Evolutionary conservation across 345 rosid species (phyloP), one percentile per base, ranked within the genome.

Genomic region (Brassica nigra): DNA sequence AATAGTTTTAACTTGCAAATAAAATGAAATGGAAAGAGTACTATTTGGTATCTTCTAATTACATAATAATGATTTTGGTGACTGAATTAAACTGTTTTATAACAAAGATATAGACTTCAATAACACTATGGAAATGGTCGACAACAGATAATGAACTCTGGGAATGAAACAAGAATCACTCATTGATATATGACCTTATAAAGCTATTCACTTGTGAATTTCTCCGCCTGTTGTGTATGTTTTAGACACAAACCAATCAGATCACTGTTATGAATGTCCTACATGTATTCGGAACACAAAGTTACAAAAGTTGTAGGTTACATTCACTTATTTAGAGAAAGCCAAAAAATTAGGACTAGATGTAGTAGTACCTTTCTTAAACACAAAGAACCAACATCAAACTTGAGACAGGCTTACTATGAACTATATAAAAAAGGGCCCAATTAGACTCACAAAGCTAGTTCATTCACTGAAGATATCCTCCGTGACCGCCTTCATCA

Each of bases 401-500:
- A 54, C 66, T 64, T 64, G 58, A 71, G 54, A 66, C 14, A 30
- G 29, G 57, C 52, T 55, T 27, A 55, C 49, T 54, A 64, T 42
- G 14, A 16, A 36, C n/a, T 33, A 36, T 2, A 9, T 7, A 5
- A 44, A 2, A 2, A 52, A 9, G 10, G 70, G 54, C 59, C 47
- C 8, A 54, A 52, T n/a, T 70, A 71, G 47, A 37, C 81, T 85
- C 86, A 91, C 84, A 85, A 86, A n/a, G 75, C 73, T 30, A 84
- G 73, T 70, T 86, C 81, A 76, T 90, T 90, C 94, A 92, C 23
- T 85, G 87, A 79, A 95, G 94, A 78, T 86, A 88, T 77, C 95
- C 91, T 52, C 91, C 94, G 54, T 88, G 97, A 61, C 98, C 98
- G 23, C 89, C 81, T 34, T 90, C 92, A 80, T 90, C 86, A 18